Evolutionary conservation across 176 grass and related monocot genomes (phyloP), one percentile per base, ranked within the genome.

Genomic region (Paspalum notatum): DNA sequence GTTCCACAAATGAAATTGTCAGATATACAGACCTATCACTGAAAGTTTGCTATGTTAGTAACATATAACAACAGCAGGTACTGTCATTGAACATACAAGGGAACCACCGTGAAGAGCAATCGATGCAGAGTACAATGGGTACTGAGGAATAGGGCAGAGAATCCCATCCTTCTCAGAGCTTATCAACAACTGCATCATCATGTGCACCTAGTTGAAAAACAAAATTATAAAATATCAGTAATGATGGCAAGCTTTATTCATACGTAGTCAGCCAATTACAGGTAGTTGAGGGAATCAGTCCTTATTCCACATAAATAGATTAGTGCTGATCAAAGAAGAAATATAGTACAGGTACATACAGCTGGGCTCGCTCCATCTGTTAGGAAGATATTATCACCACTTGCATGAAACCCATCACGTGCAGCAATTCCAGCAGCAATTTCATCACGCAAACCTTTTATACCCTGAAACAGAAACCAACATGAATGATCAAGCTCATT

Each of bases 101-200:
- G 92, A 91, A 38, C 93, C 96, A 40, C 96, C 93, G 60, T 95
- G 96, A 76, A 99, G 96, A 77, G 90, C 87, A 84, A 99, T 95
- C 20, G 96, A 91, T 51, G 92, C 96, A 82, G 96, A 99, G 74
- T 99, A 99, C 41, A 99, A 71, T 0, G 93, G 93, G 80, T 99
- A 99, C 83, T 99, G 96, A 64, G 96, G 93, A 78, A 95, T 93
- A 82, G 96, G 96, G 68, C 90, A 93, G 62, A 99, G 85, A 89
- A 99, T 95, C 75, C 96, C 96, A 71, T 99, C 96, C 70, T 93
- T 95, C 93, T 99, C 90, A 61, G 90, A 93, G 6, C 92, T 89
- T 78, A 99, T 85, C 84, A 99, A 68, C 71, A 99, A 81, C 65
- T 99, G 96, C 93, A 95, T 93, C 96, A 99, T 99, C 90, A 95